Evolutionary conservation across 2,329 filamentous ascomycete species (phyloP), one percentile per base, ranked within the genome.

Genomic region (Beauveria brongniartii): DNA sequence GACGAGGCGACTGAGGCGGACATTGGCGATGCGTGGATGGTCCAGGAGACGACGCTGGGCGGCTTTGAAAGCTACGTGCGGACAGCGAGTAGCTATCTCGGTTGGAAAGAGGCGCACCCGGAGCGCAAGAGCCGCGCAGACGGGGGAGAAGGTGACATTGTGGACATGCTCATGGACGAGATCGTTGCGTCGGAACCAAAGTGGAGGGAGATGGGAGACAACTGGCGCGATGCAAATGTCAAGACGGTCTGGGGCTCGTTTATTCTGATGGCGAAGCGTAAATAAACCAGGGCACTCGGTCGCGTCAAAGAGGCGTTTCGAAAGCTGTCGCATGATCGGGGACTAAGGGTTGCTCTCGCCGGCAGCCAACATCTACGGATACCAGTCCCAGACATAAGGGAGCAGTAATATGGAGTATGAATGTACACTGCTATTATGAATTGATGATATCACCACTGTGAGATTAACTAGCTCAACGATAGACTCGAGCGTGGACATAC

Each of bases 211-310:
- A 66, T 71, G 61, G 80, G 78, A 1, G 74, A 78, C 46, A 66
- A 66, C 20, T 87, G 84, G 81, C 74, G 74, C 62, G 77, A 85
- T 55, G 71, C 78, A 50, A 75, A 82, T 65, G 77, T 86, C 10
- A 78, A 82, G 62, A 78, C 78, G 55, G 82, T 86, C 65, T 87
- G 85, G 84, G 85, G 83, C 0, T 85, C 80, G 62, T 81, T 79
- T 44, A 73, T 88, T 54, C 67, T 88, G 48, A 74, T 87, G 75
- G 82, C 82, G 18, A 79, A 78, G 69, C 78, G 75, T 65, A 62
- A 51, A 41, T 67, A 20, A 37, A 4, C 22, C 8, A 57, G 28
- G 43, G 55, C 24, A 16, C 16, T 37, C 34, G 34, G 34, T 37
- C 34, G 30, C 10, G 46, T 43, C 24, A 37, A 44, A 40, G 48